Conservation (phyloP, 2,329 filamentous ascomycete species). For the Phyllosticta capitalensis region DNA sequence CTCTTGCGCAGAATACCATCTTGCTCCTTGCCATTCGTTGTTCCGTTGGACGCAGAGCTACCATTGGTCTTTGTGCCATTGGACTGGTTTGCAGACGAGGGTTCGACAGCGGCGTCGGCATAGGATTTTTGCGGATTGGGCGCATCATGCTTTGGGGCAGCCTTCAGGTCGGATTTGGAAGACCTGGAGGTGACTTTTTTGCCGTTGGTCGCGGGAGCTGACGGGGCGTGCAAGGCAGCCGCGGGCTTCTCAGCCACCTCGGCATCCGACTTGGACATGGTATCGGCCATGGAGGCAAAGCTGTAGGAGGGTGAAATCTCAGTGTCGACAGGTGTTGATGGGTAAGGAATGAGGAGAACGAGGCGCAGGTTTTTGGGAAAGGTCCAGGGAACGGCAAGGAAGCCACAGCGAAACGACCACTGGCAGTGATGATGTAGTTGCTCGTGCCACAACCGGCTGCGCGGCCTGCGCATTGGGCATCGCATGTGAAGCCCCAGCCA, state of each 20-base stretch:
- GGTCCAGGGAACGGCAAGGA: not conserved
- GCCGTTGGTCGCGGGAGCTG: not conserved
- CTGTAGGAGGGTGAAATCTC: slow-evolving; percentile 33
- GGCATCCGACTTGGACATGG: slow-evolving; percentile 34
- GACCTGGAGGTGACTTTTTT: slow-evolving; percentile 9
- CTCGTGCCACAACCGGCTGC: not conserved
- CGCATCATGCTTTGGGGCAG: not conserved
- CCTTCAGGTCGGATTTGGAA: not conserved
- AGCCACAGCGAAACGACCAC: not conserved
- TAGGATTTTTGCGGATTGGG: slow-evolving; percentile 27
- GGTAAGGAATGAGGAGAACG: slow-evolving; percentile 6
- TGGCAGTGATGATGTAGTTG: slow-evolving; percentile 5
- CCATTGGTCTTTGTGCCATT: slow-evolving; percentile 4
- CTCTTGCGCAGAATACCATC: not conserved
- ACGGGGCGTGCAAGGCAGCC: not conserved
- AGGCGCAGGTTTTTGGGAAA: not conserved
- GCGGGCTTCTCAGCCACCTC: slow-evolving; percentile 20
- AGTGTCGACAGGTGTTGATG: slow-evolving; percentile 29
- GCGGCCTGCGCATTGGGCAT: no score
- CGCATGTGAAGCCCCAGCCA: not conserved
- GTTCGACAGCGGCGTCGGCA: slow-evolving; percentile 22
- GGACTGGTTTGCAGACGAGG: not conserved
- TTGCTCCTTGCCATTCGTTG: not conserved
- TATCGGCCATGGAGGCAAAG: slow-evolving; percentile 18
- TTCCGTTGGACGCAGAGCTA: not conserved